phyloP scores from a whole-genome alignment of 2,329 filamentous ascomycete genomes.

The Ophiocordyceps robertsii region DNA sequence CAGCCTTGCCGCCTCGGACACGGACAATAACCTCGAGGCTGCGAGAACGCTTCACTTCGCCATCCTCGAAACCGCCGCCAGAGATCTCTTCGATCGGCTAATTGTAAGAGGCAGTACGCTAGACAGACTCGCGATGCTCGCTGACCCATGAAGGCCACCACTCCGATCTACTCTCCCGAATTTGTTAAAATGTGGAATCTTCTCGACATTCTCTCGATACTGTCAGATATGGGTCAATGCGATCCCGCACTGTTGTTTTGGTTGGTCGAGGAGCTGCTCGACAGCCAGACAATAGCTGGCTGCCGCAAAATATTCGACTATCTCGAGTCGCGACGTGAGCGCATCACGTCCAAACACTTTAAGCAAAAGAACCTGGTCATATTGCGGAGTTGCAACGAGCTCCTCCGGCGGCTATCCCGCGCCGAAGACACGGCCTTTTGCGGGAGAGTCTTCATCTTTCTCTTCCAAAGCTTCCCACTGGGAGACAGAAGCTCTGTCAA shows the following conservation, averaged over 20 bases:
- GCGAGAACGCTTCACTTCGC: slow-evolving; percentile 42
- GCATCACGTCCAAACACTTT: slow-evolving; percentile 69
- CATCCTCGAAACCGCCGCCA: slow-evolving; percentile 71
- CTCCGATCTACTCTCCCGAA: slow-evolving; percentile 59
- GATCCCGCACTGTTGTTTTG: slow-evolving; percentile 77
- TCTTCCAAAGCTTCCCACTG: slow-evolving; percentile 94
- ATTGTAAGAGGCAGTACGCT: slow-evolving; percentile 43
- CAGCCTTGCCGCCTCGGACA: slow-evolving; percentile 13
- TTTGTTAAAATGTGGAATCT: slow-evolving; percentile 89
- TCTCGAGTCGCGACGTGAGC: slow-evolving; percentile 81
- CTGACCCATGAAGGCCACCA: slow-evolving; percentile 45
- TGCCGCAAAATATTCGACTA: slow-evolving; percentile 91
- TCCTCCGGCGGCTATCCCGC: slow-evolving; percentile 83
- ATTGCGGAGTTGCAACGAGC: slow-evolving; percentile 86
- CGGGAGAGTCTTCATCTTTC: slow-evolving; percentile 92
- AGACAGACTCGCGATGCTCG: slow-evolving; percentile 2
- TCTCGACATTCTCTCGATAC: slow-evolving; percentile 77
- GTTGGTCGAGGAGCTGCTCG: slow-evolving; percentile 86
- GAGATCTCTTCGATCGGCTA: slow-evolving; percentile 65
- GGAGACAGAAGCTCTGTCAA: slow-evolving; percentile 98
- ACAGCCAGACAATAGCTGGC: slow-evolving; percentile 87
- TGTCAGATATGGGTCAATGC: slow-evolving; percentile 67
- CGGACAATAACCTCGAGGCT: slow-evolving; percentile 18
- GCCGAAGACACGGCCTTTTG: slow-evolving; percentile 97
- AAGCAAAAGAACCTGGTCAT: slow-evolving; percentile 79